A percentile compares a stretch with the other conserved stretches of the same genome.
These are phyloP conservation scores for Phytophthora boehmeriae DNA, from an alignment of 352 stramenopile genomes.

Conservation along the genomic window DNA sequence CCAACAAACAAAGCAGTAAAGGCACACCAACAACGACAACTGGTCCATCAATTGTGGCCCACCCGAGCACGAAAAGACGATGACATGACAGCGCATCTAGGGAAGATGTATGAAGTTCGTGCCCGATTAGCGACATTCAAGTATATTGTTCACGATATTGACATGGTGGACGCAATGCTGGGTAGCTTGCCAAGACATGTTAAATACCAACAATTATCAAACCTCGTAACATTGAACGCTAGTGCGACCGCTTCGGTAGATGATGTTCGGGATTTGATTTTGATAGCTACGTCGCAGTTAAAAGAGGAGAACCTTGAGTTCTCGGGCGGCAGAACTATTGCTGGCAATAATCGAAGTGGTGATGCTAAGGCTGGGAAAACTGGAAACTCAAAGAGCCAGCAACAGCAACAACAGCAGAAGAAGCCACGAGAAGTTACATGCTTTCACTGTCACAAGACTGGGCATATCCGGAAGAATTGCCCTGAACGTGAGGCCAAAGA, in stretches of 20 bases:
- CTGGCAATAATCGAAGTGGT: background rate
- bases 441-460: conserved; percentile 1
- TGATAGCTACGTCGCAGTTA: background rate
- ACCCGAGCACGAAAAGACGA: background rate
- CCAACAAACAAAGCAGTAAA: background rate
- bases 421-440: background rate
- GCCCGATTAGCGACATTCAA: background rate
- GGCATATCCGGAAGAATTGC: conserved; percentile 1
- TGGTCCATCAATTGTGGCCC: conserved; percentile 5
- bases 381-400: background rate
- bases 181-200: background rate
- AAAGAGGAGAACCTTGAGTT: background rate
- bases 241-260: background rate
- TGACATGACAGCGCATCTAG: conserved; percentile 6
- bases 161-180: conserved; percentile 11
- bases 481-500: background rate
- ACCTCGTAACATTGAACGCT: conserved; percentile 2
- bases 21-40: background rate
- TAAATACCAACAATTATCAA: conserved; percentile 1
- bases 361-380: background rate
- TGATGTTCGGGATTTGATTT: background rate
- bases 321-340: background rate
- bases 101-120: conserved; percentile 2
- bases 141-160: conserved; percentile 6
- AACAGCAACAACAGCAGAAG: background rate